Evolutionary conservation across 345 rosid genomes (phyloP).

Genomic region (Citrus australasica): DNA sequence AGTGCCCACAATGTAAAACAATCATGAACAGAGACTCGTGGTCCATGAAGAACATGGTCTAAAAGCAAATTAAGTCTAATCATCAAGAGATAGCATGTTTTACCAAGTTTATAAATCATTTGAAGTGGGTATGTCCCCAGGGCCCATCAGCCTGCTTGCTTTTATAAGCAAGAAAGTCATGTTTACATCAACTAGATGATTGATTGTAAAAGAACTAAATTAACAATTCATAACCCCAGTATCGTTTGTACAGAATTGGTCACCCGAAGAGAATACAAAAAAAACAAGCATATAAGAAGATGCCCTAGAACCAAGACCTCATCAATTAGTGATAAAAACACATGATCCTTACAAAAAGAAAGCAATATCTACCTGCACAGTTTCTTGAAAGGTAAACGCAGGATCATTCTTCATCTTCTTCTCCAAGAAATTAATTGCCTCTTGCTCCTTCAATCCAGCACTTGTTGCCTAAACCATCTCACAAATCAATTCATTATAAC

Average conservation of each 20-base stretch:
- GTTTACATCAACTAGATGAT: neutral
- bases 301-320: neutral
- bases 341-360: neutral
- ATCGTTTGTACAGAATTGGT: neutral
- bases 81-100: neutral
- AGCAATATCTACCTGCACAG: slow-evolving; percentile 71
- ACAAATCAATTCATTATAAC: neutral
- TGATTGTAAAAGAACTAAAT: neutral
- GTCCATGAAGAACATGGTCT: neutral
- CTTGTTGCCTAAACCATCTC: slow-evolving; percentile 77
- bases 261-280: neutral
- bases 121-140: neutral
- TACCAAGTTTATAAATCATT: neutral
- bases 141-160: neutral
- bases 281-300: neutral
- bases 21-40: neutral
- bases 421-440: slow-evolving; percentile 97
- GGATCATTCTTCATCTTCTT: slow-evolving; percentile 99
- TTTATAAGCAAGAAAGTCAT: neutral
- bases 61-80: neutral
- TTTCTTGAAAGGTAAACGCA: slow-evolving; percentile 76
- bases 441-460: slow-evolving; percentile 97
- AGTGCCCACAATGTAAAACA: neutral
- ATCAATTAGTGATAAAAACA: neutral
- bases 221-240: neutral